Evolutionary conservation across 495 filamentous ascomycete species (phyloP).

Genomic region (Usnea hakonensis): DNA sequence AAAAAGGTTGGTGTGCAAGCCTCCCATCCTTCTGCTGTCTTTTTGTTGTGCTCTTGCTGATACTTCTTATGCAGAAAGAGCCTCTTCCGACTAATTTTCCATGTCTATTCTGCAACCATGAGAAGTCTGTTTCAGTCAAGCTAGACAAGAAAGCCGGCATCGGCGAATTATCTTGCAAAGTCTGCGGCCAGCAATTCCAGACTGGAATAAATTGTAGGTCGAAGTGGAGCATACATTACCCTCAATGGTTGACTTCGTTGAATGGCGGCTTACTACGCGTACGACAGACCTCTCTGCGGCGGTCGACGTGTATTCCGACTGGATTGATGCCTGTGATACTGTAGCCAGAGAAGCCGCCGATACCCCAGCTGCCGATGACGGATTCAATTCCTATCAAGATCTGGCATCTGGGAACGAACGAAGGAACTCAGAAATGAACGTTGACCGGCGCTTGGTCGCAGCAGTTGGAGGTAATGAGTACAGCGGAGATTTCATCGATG

Average conservation of each 20-base stretch:
- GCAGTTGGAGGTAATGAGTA: slow-evolving; percentile 26
- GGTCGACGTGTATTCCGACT: slow-evolving; percentile 95
- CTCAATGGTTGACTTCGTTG: neutral
- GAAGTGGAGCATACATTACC: neutral
- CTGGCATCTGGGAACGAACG: slow-evolving; percentile 23
- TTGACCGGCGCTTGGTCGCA: slow-evolving; percentile 21
- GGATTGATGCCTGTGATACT: slow-evolving; percentile 93
- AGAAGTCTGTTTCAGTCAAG: slow-evolving; percentile 79
- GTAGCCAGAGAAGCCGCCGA: slow-evolving; percentile 56
- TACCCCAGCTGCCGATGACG: slow-evolving; percentile 35
- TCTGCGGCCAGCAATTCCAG: slow-evolving; percentile 89
- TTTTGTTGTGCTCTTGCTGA: slow-evolving; percentile 6
- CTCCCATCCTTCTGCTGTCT: neutral
- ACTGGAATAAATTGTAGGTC: slow-evolving; percentile 82
- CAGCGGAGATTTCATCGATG: slow-evolving; percentile 23
- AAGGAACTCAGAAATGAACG: slow-evolving; percentile 24
- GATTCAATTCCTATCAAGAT: slow-evolving; percentile 25
- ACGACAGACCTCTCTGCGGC: slow-evolving; percentile 69
- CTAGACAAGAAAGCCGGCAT: slow-evolving; percentile 86
- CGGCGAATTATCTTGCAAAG: slow-evolving; percentile 77
- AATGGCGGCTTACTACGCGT: neutral
- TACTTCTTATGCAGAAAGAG: slow-evolving; percentile 53
- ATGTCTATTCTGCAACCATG: slow-evolving; percentile 98
- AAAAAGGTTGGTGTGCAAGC: slow-evolving; percentile 58
- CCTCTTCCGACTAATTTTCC: slow-evolving; percentile 81